A percentile compares a stretch with the other conserved stretches of the same genome.
Evolutionary conservation across 768 basidiomycete genomes (phyloP).

Genomic region (Ephemerocybe angulata): DNA sequence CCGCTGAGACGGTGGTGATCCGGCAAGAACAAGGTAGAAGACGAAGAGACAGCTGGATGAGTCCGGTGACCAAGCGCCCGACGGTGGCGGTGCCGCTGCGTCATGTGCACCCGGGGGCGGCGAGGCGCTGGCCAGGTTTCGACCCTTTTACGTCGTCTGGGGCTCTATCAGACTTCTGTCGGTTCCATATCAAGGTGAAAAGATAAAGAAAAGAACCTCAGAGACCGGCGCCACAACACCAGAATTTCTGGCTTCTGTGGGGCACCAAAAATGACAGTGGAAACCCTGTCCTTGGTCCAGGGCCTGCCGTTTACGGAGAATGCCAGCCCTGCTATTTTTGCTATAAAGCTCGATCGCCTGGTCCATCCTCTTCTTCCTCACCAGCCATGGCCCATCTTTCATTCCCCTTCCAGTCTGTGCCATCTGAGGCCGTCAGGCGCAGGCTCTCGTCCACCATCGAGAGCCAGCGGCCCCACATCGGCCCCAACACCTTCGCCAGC

Average conservation of each 20-base stretch:
- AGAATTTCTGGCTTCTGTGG: not conserved
- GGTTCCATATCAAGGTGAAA: not conserved
- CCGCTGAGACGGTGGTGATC: conserved; percentile 7
- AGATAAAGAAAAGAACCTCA: not conserved
- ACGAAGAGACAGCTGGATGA: not conserved
- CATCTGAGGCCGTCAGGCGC: conserved; percentile 60
- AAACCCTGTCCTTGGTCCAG: not conserved
- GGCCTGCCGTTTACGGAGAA: conserved; percentile 22
- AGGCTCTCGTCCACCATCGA: conserved; percentile 60
- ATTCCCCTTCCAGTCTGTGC: conserved; percentile 55
- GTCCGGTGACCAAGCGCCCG: not conserved
- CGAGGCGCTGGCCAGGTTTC: not conserved
- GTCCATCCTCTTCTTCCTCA: conserved; percentile 19
- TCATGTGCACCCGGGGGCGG: not conserved
- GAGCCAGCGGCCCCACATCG: conserved; percentile 50
- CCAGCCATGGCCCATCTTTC: conserved; percentile 47
- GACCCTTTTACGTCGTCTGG: not conserved
- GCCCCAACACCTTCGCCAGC: conserved; percentile 49
- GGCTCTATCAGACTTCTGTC: not conserved
- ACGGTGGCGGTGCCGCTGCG: conserved; percentile 11
- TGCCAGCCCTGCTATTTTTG: conserved; percentile 1
- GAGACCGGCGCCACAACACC: not conserved
- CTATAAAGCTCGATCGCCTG: conserved; percentile 25
- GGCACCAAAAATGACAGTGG: not conserved
- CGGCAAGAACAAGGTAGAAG: not conserved